phyloP scores from a whole-genome alignment of 2,329 filamentous ascomycete genomes.

The Chalaropsis ovoidea region DNA sequence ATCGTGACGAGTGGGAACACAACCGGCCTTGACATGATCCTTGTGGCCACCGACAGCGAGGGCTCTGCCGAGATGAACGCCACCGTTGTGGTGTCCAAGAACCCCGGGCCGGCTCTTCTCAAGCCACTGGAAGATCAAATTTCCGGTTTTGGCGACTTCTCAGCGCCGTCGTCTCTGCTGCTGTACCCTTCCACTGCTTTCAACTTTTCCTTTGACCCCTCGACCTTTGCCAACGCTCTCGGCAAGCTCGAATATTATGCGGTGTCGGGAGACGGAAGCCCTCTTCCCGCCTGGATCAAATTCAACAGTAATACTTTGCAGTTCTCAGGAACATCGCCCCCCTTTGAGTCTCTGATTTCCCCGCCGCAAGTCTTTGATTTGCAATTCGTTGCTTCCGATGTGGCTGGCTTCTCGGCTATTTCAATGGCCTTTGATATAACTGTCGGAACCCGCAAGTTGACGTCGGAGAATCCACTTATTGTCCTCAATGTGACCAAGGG shows the following conservation, averaged over 20 bases:
- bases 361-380: conserved; percentile 64
- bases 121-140: conserved; percentile 52
- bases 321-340: conserved; percentile 63
- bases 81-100: conserved; percentile 59
- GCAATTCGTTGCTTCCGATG: conserved; percentile 65
- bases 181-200: conserved; percentile 46
- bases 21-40: conserved; percentile 50
- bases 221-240: conserved; percentile 53
- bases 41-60: conserved; percentile 58
- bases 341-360: conserved; percentile 50
- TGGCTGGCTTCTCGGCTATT: conserved; percentile 63
- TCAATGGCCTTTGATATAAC: conserved; percentile 58
- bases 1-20: conserved; percentile 43
- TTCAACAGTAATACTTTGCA: conserved; percentile 56
- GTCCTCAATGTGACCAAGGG: conserved; percentile 48
- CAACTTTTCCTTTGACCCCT: conserved; percentile 42
- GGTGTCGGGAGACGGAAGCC: conserved; percentile 64
- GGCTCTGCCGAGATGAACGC: conserved; percentile 56
- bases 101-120: conserved; percentile 43
- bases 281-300: conserved; percentile 73
- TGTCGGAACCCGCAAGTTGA: conserved; percentile 60
- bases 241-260: conserved; percentile 61
- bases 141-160: conserved; percentile 47
- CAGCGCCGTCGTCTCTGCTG: conserved; percentile 50
- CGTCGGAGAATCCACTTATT: conserved; percentile 49